Percentiles rank a stretch among this genome's conserved stretches.
Evolutionary conservation across 2,329 filamentous ascomycete genomes (phyloP).

Genomic region (Trichoderma afroharzianum): DNA sequence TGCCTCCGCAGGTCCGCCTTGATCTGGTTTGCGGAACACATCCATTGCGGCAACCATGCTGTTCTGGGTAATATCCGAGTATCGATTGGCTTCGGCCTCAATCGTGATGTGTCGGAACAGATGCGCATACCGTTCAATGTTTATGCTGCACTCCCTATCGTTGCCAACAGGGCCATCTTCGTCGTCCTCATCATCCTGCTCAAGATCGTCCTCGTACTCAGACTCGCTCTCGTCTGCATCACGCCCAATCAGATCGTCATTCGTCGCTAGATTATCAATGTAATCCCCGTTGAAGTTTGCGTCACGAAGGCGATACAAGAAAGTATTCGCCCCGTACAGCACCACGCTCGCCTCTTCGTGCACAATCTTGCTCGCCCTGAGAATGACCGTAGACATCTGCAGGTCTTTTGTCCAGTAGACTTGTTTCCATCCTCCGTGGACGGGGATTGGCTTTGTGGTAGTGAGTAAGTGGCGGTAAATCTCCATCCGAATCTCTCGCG

Average conservation of each 20-base stretch:
- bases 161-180: neutral
- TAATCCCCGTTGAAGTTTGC: slow-evolving; percentile 19
- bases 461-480: slow-evolving; percentile 34
- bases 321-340: slow-evolving; percentile 47
- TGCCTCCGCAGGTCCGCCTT: neutral
- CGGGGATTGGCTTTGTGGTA: slow-evolving; percentile 30
- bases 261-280: slow-evolving; percentile 17
- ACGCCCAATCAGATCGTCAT: neutral
- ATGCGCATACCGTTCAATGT: slow-evolving; percentile 34
- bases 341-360: slow-evolving; percentile 37
- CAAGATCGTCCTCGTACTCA: slow-evolving; percentile 20
- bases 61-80: slow-evolving; percentile 22
- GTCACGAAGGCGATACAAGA: slow-evolving; percentile 46
- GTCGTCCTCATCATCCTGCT: neutral
- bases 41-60: slow-evolving; percentile 37
- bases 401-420: slow-evolving; percentile 30
- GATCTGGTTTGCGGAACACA: slow-evolving; percentile 30
- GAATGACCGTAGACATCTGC: slow-evolving; percentile 35
- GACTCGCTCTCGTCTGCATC: slow-evolving; percentile 15
- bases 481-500: slow-evolving; percentile 29
- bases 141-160: slow-evolving; percentile 24
- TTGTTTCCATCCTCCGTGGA: slow-evolving; percentile 33
- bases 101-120: slow-evolving; percentile 42
- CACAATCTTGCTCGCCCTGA: slow-evolving; percentile 34
- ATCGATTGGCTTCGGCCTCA: slow-evolving; percentile 42